Evolutionary conservation across 169 alveolate species (phyloP), one percentile per base, ranked within the genome.

Genomic region (Toxoplasma gondii): DNA sequence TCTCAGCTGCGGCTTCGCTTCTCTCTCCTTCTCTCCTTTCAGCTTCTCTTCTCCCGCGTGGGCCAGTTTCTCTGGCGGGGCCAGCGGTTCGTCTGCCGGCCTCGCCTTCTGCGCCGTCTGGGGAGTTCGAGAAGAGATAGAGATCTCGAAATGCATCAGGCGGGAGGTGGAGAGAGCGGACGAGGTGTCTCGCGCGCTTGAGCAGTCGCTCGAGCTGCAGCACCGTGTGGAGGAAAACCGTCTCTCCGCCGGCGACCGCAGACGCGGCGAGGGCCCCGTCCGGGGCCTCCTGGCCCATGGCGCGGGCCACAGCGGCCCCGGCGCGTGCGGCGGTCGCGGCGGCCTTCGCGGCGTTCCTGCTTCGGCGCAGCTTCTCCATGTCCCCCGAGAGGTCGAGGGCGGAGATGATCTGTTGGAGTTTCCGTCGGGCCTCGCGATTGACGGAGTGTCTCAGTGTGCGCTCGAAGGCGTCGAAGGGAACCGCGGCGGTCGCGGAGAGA

Each of bases 311-410:
- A 7, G 90, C 90, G 53, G 90, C 41, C 27, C 44, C 90, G 0
- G 94, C 92, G 64, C 94, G 84, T 24, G 94, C 94, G 7, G 94
- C 94, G 54, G 92, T 69, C 81, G 94, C 94, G 29, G 94, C 94
- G 54, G 94, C 94, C 34, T 86, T 87, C 36, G 94, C 92, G 4
- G 94, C 88, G 84, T 82, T 54, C 43, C 7, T 2, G 39, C 87
- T 92, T 45, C 58, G 92, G 36, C 94, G 64, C 31, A 92, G 78
- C 94, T 92, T 70, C 27, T 78, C 88, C 87, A 92, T 87, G 54
- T 82, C 94, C 12, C 64, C 92, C 17, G 92, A 90, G 29, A 92
- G 19, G 53, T 92, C 94, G 5, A 92, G 78, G 1, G 94, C 94
- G 39, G 91, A 53, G 29, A 54, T 43, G 34, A 83, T 83, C 36